Percentiles rank a stretch among this genome's conserved stretches.
phyloP scores from a whole-genome alignment of 129 eudicot species.

The Escallonia herrerae region DNA sequence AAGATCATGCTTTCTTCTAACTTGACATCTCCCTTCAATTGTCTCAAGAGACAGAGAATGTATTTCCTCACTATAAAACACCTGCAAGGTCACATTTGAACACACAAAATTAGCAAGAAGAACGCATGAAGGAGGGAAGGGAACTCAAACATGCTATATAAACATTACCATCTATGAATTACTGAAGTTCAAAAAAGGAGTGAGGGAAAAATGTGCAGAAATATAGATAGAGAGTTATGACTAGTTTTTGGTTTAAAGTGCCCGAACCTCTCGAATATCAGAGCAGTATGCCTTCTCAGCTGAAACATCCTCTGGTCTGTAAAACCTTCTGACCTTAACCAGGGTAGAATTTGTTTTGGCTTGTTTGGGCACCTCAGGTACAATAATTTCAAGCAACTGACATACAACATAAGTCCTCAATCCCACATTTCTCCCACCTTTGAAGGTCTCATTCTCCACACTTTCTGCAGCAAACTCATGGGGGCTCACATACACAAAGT shows the following conservation, averaged over 20 bases:
- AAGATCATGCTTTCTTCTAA: constrained; percentile 41
- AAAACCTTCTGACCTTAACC: constrained; percentile 67
- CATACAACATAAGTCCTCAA: constrained; percentile 70
- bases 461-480: constrained; percentile 47
- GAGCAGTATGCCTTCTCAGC: constrained; percentile 81
- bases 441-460: constrained; percentile 41
- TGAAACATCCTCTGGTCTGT: constrained; percentile 88
- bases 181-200: not conserved
- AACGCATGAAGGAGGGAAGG: not conserved
- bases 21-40: constrained; percentile 58
- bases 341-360: constrained; percentile 33
- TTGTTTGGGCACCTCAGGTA: constrained; percentile 25
- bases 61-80: constrained; percentile 51
- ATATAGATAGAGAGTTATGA: not conserved
- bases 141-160: not conserved
- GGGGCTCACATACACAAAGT: constrained; percentile 73
- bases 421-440: constrained; percentile 89
- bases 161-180: not conserved
- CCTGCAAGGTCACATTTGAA: constrained; percentile 22
- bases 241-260: not conserved
- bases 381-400: constrained; percentile 55
- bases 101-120: too few relatives aligned
- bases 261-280: constrained; percentile 82
- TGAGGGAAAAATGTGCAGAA: not conserved
- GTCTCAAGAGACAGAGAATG: constrained; percentile 24